Conservation (phyloP, 805 yeast genomes). For the Hanseniaspora hatyaiensis region DNA sequence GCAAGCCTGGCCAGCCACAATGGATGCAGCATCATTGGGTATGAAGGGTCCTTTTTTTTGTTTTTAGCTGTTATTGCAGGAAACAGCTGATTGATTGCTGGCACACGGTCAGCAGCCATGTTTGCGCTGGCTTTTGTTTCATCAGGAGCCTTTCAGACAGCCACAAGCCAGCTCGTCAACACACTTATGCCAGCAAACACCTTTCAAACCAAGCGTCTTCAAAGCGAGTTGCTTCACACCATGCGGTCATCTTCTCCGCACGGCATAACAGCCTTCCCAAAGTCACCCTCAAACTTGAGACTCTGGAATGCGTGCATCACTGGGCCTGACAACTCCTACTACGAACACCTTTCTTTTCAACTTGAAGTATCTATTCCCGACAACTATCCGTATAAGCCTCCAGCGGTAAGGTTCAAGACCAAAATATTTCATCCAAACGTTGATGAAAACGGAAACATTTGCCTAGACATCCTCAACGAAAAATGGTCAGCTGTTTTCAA, state of each 20-base stretch:
- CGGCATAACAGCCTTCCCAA: slow-evolving; percentile 47
- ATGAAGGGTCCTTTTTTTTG: too few species aligned
- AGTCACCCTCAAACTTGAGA: slow-evolving; percentile 40
- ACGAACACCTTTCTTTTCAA: slow-evolving; percentile 42
- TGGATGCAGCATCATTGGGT: too few species aligned
- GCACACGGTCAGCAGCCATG: too few species aligned
- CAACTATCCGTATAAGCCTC: slow-evolving; percentile 49
- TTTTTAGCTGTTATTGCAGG: too few species aligned
- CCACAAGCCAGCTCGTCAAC: too few species aligned
- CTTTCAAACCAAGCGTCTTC: slow-evolving; percentile 30
- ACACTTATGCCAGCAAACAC: too few species aligned
- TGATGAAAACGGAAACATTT: slow-evolving; percentile 52
- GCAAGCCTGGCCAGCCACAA: too few species aligned
- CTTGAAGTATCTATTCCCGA: slow-evolving; percentile 41
- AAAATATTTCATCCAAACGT: slow-evolving; percentile 61
- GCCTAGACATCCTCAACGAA: slow-evolving; percentile 52
- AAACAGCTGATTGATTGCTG: too few species aligned
- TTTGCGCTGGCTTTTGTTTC: too few species aligned
- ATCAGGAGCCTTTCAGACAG: too few species aligned
- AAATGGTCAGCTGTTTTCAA: slow-evolving; percentile 56
- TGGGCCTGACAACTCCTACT: slow-evolving; percentile 49
- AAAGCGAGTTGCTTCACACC: slow-evolving; percentile 41
- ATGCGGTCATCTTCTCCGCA: slow-evolving; percentile 38
- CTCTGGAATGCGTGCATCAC: slow-evolving; percentile 48
- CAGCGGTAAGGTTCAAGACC: slow-evolving; percentile 42